Evolutionary conservation across 2,329 filamentous ascomycete species (phyloP).

Genomic region (Epichloe bromicola): DNA sequence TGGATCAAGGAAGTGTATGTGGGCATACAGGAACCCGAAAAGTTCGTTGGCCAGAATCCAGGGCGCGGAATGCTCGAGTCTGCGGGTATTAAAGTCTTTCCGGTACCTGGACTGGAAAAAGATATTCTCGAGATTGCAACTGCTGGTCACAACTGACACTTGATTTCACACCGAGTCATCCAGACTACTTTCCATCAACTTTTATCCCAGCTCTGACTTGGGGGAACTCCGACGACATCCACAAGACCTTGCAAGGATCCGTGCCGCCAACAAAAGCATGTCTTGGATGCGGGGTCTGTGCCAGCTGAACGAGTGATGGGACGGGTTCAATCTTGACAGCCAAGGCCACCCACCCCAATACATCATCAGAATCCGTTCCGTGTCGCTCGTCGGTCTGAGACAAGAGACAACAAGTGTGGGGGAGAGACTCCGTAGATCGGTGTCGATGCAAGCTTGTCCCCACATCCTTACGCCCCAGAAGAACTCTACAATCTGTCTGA

Average conservation of each 20-base stretch:
- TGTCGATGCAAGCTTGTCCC: not conserved
- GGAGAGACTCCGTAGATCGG: not conserved
- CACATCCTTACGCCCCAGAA: not conserved
- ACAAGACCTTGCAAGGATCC: not conserved
- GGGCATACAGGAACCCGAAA: conserved; percentile 79
- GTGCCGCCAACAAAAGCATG: not conserved
- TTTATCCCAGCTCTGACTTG: not conserved
- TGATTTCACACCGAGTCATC: not conserved
- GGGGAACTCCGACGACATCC: not conserved
- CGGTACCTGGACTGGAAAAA: conserved; percentile 61
- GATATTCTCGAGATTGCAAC: conserved; percentile 74
- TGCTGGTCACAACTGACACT: conserved; percentile 50
- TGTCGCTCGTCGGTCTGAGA: not conserved
- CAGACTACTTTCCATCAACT: not conserved
- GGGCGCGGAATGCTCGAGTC: conserved; percentile 57
- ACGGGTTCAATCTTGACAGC: not conserved
- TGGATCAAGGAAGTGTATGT: conserved; percentile 70
- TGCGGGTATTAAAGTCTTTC: conserved; percentile 60
- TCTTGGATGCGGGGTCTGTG: not conserved
- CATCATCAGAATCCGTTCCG: not conserved
- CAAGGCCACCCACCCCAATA: not conserved
- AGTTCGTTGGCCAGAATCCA: conserved; percentile 73
- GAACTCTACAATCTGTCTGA: not conserved
- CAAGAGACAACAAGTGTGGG: not conserved
- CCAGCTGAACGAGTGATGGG: not conserved